Conservation (phyloP, 495 filamentous ascomycete species). For the Stereocaulon alpinum region DNA sequence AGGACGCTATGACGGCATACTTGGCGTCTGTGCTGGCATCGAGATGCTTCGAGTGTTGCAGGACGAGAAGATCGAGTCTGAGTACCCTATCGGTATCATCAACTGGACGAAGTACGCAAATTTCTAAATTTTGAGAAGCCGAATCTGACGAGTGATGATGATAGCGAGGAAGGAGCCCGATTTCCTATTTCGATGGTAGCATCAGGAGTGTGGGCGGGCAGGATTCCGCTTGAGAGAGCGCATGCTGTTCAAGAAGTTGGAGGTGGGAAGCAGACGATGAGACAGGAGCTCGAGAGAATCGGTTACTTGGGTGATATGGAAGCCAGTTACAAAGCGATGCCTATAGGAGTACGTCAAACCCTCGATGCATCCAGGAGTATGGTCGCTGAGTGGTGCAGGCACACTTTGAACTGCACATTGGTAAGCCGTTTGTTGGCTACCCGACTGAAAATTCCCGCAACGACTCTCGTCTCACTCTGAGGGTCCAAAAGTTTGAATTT, state of each 20-base stretch:
- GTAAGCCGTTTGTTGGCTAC: slow-evolving; percentile 1
- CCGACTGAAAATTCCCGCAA: neutral
- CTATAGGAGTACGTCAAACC: slow-evolving; percentile 41
- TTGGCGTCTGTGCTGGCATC: slow-evolving; percentile 62
- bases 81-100: slow-evolving; percentile 60
- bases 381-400: slow-evolving; percentile 29
- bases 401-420: slow-evolving; percentile 74
- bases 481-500: neutral
- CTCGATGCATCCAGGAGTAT: neutral
- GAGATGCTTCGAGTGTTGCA: slow-evolving; percentile 59
- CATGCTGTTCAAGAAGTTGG: slow-evolving; percentile 49
- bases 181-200: slow-evolving; percentile 70
- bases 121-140: neutral
- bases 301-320: slow-evolving; percentile 53
- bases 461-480: neutral
- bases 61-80: slow-evolving; percentile 59
- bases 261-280: slow-evolving; percentile 47
- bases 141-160: neutral
- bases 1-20: slow-evolving; percentile 60
- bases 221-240: slow-evolving; percentile 51
- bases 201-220: slow-evolving; percentile 68
- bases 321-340: slow-evolving; percentile 48
- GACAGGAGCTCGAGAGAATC: slow-evolving; percentile 57
- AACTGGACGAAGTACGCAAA: slow-evolving; percentile 64
- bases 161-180: slow-evolving; percentile 63